Base-by-base conservation (phyloP, 2,329 filamentous ascomycete species). In the Diaporthe helianthi region DNA sequence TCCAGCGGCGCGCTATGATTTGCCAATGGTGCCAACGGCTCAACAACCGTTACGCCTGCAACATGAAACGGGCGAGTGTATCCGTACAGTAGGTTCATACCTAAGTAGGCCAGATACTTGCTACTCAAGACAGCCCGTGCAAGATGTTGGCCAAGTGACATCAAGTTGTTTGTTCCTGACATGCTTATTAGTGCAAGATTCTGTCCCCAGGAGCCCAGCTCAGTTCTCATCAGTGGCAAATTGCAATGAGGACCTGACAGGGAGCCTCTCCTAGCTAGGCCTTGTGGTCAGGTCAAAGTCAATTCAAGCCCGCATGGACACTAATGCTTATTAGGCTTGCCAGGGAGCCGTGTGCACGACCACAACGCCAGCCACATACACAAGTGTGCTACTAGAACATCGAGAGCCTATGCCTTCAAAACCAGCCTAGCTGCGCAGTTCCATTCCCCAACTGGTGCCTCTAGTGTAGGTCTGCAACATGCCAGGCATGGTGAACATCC, bases 361-460 rank as follows among this genome's bases (percentile, higher is more conserved):
- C 29, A 22, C 29, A 12, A 38, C 38, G 15, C 6, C 19, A 54
- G 22, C 24, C 15, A 24, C 31, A n/a, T 44, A 24, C 36, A 44
- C 22, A 46, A 26, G 9, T 4, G 29, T 31, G 36, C 41, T 41
- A 46, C 13, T 38, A 38, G 12, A 26, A 33, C 31, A 24, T 38
- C 10, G 19, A 22, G 9, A 22, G n/a, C 12, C 55, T 44, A 33
- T 47, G 6, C 29, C 15, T 10, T 61, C 55, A 47, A 29, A 12
- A 61, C 13, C 26, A 44, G 24, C 54, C 38, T 19, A 31, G 41
- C 58, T 49, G n/a, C 29, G 58, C 19, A 36, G 19, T 24, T 49
- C 29, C n/a, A 9, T 47, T 22, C n/a, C 44, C 49, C 58, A 63
- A 41, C 29, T 63, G 58, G 58, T 63, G 58, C 58, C 24, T 63